Base-by-base conservation (phyloP, 108 stramenopile genomes). In the Pseudonitzschia pungens region DNA sequence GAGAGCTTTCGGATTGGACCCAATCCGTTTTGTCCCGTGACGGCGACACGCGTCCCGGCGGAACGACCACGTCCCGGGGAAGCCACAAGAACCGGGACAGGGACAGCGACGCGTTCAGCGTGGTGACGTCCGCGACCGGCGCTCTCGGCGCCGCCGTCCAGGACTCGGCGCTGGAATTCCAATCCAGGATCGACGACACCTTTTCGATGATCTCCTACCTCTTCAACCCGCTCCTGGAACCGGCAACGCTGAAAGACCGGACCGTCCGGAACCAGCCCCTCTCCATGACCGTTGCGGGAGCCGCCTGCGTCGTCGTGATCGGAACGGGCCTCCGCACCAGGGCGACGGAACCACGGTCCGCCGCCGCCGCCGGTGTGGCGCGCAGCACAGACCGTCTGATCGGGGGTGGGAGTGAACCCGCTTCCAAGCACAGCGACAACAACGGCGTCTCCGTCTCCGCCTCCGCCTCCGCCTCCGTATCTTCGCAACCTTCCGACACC, bases 201-300 rank as follows among this genome's bases (percentile, higher is more conserved):
- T 21, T 27, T 3, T 71, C 22, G 33, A 58, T 59, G 77, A 44
- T 68, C 45, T 28, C 54, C 0, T 60, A 56, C 50, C 22, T 72
- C 0, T 77, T 76, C 58, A 75, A 82, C 60, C 71, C 75, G 8
- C 57, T 64, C 50, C 7, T 81, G 12, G 81, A 82, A 69, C 54
- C 73, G 11, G 60, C 73, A 5, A 82, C 76, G 15, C n/a, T 75
- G 10, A 44, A 41, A 12, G 58, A 71, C 27, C 76, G 81, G 10
- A 82, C 81, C 0, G n/a, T 67, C 1, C 24, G 52, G 40, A 82
- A 82, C 65, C 59, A 27, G 28, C 71, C 73, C 5, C 45, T 32
- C 11, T 12, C 42, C 6, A 32, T 75, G 6, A 26, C 65, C 0
- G 52, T 65, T 4, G 68, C 68, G 8, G 71, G 71, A 28, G 24